Evolutionary conservation across 306 rosid species (phyloP).

Genomic region (Malus fusca): DNA sequence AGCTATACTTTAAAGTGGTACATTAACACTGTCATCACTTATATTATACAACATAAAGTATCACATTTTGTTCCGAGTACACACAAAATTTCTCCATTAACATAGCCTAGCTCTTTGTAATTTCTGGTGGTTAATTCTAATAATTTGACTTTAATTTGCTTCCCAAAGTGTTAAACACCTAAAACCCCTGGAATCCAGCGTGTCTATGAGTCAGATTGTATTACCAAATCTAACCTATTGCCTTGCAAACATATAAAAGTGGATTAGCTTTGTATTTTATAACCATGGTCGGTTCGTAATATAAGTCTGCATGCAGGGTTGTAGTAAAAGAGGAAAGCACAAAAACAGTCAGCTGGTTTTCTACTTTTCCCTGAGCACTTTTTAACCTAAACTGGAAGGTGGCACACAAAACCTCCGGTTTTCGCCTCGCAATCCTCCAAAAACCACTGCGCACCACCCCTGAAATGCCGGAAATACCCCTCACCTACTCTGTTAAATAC

Average conservation of each 20-base stretch:
- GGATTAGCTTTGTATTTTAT: not conserved
- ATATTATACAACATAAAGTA: no score
- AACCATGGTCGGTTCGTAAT: not conserved
- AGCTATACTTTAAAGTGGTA: not conserved
- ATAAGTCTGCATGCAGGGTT: not conserved
- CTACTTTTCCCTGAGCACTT: not conserved
- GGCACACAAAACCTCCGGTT: not conserved
- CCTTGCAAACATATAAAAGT: no score
- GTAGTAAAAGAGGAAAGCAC: not conserved
- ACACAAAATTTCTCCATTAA: not conserved
- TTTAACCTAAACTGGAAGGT: not conserved
- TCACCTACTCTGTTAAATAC: slow-evolving; percentile 1
- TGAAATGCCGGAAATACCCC: not conserved
- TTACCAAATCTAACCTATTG: no score
- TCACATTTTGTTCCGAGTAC: not conserved
- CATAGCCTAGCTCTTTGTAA: no score
- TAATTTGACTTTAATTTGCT: not conserved
- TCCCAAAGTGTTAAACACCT: not conserved
- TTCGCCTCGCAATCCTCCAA: not conserved
- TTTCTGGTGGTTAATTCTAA: no score
- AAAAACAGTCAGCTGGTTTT: slow-evolving; percentile 5
- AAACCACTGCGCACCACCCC: slow-evolving; percentile 5
- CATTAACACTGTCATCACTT: not conserved
- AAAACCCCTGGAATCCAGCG: no score
- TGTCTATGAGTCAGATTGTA: no score